A percentile compares a stretch with the other conserved stretches of the same genome.
Conservation (phyloP, 805 yeast genomes). For the Helenozyma rhizophorensis region DNA sequence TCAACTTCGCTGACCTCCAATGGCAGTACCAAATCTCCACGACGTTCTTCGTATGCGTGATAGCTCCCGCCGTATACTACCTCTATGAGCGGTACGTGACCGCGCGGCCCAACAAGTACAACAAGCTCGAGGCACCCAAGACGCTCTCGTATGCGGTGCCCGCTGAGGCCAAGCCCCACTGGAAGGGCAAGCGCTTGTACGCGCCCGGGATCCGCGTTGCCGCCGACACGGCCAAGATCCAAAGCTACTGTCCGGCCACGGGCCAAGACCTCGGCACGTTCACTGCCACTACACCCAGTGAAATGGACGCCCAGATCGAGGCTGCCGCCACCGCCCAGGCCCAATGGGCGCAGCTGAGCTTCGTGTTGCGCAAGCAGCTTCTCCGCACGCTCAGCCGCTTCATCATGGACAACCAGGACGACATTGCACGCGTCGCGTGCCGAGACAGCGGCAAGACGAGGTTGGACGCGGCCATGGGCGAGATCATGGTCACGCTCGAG, state of each 20-base stretch:
- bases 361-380: slow-evolving; percentile 65
- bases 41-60: slow-evolving; percentile 38
- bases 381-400: slow-evolving; percentile 67
- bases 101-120: slow-evolving; percentile 36
- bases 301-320: slow-evolving; percentile 64
- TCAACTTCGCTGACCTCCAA: slow-evolving; percentile 35
- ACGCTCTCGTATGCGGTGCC: slow-evolving; percentile 59
- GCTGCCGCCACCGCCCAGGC: slow-evolving; percentile 52
- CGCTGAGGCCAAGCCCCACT: slow-evolving; percentile 77
- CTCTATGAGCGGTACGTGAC: slow-evolving; percentile 34
- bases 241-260: slow-evolving; percentile 93
- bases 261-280: slow-evolving; percentile 82
- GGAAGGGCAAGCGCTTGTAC: slow-evolving; percentile 82
- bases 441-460: slow-evolving; percentile 95
- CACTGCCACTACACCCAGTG: slow-evolving; percentile 56
- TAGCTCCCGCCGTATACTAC: slow-evolving; percentile 32
- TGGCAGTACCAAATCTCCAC: slow-evolving; percentile 45
- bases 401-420: slow-evolving; percentile 76
- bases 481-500: slow-evolving; percentile 90
- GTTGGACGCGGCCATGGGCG: slow-evolving; percentile 95
- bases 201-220: slow-evolving; percentile 51
- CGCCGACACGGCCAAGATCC: slow-evolving; percentile 64
- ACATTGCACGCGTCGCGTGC: slow-evolving; percentile 88
- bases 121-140: slow-evolving; percentile 38
- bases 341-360: slow-evolving; percentile 47